Evolutionary conservation across 1,284 basidiomycete genomes (phyloP), one percentile per base, ranked within the genome.

Genomic region (Lentinula novae-zelandiae): DNA sequence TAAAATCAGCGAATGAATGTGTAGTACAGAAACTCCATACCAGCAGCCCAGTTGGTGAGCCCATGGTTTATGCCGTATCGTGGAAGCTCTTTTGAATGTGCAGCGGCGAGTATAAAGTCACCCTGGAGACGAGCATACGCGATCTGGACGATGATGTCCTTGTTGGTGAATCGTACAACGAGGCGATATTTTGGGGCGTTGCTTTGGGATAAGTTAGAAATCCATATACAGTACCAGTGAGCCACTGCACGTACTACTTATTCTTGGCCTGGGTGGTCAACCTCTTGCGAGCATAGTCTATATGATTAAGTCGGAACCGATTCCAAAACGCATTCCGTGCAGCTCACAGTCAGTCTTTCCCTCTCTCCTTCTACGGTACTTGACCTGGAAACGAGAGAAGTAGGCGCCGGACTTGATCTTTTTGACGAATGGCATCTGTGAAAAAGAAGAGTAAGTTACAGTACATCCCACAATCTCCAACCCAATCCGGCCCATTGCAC

Each of bases 231-330:
- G 50, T n/a, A 58, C 52, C 33, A 22, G 3, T 54, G 2, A 5
- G 20, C 7, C 36, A 2, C n/a, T 20, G 40, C 36, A 75, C 83
- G 60, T 72, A 90, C 89, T 98, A 99, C 85, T 99, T 99, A 90
- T 98, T 99, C 87, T 99, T 99, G 67, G 96, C 95, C 86, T 99
- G 97, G 62, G 92, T 88, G 67, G 98, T 87, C 61, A 99, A 85
- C 70, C 95, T 90, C 82, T 97, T 96, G 71, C 96, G 93, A 63
- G 96, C 96, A 74, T 98, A 97, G 87, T 98, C 92, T 93, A 60
- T 31, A 39, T 42, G 46, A 53, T 12, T 60, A 59, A 38, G 27
- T 50, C 49, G 62, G 27, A 53, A 27, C 22, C 40, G 15, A 51
- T 42, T 10, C 9, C 2, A 55, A 9, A 15, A 27, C 36, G 57